A percentile compares a stretch with the other conserved stretches of the same genome.
Conservation (phyloP, 1,284 basidiomycete species). For the Hemileia vastatrix region DNA sequence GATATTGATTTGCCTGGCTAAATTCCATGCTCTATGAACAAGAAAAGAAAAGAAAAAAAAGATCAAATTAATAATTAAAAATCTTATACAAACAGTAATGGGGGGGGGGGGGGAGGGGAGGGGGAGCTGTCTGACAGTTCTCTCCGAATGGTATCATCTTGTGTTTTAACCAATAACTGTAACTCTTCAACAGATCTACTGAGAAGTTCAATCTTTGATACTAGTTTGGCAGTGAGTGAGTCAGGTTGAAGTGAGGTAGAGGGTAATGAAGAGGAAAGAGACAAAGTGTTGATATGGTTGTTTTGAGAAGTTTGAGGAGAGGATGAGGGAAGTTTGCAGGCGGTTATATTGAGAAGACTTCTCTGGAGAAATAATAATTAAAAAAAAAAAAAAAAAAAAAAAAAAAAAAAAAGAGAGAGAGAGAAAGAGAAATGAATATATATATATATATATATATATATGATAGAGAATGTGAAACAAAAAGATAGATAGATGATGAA, state of each 20-base stretch:
- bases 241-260: constrained; percentile 5
- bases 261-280: too few species aligned
- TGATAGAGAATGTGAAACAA: not conserved
- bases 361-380: not conserved
- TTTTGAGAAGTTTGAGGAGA: constrained; percentile 13
- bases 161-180: constrained; percentile 17
- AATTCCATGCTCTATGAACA: constrained; percentile 19
- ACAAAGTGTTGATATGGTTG: too few species aligned
- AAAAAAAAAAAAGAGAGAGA: not conserved
- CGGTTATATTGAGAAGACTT: constrained; percentile 18
- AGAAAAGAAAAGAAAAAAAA: too few species aligned
- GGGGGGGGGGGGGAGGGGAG: too few species aligned
- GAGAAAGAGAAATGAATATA: not conserved
- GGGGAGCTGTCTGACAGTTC: too few species aligned
- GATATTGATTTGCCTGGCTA: constrained; percentile 17
- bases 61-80: too few species aligned
- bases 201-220: constrained; percentile 16
- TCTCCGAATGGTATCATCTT: constrained; percentile 19
- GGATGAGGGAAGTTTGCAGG: constrained; percentile 7
- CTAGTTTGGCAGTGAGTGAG: constrained; percentile 7
- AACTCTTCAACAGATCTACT: constrained; percentile 21
- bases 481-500: not conserved
- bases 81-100: too few species aligned
- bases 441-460: not conserved
- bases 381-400: not conserved